These are phyloP conservation scores for Mrakia frigida DNA, from an alignment of 768 basidiomycete genomes.

Conservation along the genomic window DNA sequence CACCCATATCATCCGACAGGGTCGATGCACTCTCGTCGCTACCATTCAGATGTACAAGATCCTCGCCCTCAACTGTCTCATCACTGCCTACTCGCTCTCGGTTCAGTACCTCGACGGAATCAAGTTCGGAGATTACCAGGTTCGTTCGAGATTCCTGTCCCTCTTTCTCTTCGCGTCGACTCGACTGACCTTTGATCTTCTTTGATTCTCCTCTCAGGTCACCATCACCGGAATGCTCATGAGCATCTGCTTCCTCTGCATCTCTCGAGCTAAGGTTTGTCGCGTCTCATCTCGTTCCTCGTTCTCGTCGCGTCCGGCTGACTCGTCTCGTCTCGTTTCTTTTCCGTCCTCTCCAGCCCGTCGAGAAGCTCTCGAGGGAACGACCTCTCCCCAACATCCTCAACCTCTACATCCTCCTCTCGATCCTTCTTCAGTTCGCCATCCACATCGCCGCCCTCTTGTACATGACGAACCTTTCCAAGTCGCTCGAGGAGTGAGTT, in stretches of 20 bases:
- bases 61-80: slow-evolving; percentile 91
- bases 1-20: slow-evolving; percentile 94
- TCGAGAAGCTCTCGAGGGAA: slow-evolving; percentile 89
- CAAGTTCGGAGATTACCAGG: slow-evolving; percentile 89
- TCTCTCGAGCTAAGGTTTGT: slow-evolving; percentile 88
- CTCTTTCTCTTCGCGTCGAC: neutral
- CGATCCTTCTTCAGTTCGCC: slow-evolving; percentile 86
- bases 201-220: slow-evolving; percentile 53
- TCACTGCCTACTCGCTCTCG: slow-evolving; percentile 95
- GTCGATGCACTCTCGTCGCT: slow-evolving; percentile 95
- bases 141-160: neutral
- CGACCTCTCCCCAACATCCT: slow-evolving; percentile 93
- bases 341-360: slow-evolving; percentile 57
- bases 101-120: slow-evolving; percentile 98
- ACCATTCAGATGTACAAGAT: slow-evolving; percentile 99
- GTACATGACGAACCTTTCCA: slow-evolving; percentile 85
- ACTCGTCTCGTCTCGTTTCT: neutral
- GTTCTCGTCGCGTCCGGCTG: neutral
- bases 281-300: neutral
- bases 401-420: slow-evolving; percentile 89
- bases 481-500: slow-evolving; percentile 61
- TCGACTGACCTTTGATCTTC: neutral
- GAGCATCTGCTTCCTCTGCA: slow-evolving; percentile 97
- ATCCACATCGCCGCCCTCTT: slow-evolving; percentile 84
- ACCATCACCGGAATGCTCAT: slow-evolving; percentile 95